Evolutionary conservation across 164 flowering plant genomes (phyloP), one percentile per base, ranked within the genome.

Genomic region (Vitis rotundifolia): DNA sequence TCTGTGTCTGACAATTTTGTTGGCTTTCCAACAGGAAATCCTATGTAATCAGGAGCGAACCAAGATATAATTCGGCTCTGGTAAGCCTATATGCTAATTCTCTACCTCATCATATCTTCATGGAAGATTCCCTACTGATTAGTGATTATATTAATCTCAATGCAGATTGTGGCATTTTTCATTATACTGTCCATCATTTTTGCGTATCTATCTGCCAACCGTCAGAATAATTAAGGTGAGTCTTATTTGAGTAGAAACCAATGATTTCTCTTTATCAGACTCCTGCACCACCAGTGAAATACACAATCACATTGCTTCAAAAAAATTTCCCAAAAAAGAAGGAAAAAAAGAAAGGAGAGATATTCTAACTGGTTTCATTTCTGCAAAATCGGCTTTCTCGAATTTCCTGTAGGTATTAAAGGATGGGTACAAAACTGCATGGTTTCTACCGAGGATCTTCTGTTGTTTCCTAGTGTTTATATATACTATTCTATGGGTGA

Each of bases 21-120:
- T 16, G 53, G 49, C 5, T 5, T 70, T 73, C 37, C 48, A 31
- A 47, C 87, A 89, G 92, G 79, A 84, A 77, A 76, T 85, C 89
- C 11, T 88, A 78, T 76, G 58, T 89, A 14, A 31, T 80, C 49
- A 66, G 26, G 63, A 79, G 71, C 58, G 77, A 71, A 62, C 69
- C 85, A 12, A 77, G 63, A 48, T 85, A 55, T 66, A 83, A 66
- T 59, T 64, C 87, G 0, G 63, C 63, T 28, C 44, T 76, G 78
- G 90, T 88, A 61, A 79, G 79, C 68, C 47, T 51, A 53, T 31
- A 22, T 64, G 1, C 26, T 61, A 9, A 2, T 18, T 58, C 51
- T 9, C 59, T 16, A 50, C 19, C 8, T 16, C 19, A n/a, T 37
- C 5, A 14, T 66, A 54, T 50, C 49, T 26, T 28, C 26, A 19